Evolutionary conservation across 2,329 filamentous ascomycete genomes (phyloP).

Genomic region (Aureobasidium sp.): DNA sequence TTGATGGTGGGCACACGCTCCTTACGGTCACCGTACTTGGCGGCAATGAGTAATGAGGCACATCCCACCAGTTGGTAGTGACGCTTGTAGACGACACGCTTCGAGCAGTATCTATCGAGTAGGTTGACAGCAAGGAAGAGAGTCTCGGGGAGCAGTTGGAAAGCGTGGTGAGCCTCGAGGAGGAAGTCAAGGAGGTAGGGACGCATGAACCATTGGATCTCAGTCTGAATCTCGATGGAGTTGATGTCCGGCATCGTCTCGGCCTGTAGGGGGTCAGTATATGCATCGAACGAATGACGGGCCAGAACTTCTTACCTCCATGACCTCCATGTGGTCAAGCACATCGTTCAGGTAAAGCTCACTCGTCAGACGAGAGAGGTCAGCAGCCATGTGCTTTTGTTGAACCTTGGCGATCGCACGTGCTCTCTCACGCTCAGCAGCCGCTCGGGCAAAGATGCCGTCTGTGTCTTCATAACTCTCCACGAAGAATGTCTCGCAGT

Average conservation of each 20-base stretch:
- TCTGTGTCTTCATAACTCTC: constrained; percentile 53
- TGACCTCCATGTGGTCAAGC: constrained; percentile 85
- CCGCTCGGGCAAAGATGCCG: constrained; percentile 46
- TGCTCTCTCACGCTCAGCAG: constrained; percentile 66
- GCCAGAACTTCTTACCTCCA: constrained; percentile 60
- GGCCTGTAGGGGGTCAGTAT: constrained; percentile 39
- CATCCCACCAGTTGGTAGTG: constrained; percentile 98
- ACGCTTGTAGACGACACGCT: constrained; percentile 95
- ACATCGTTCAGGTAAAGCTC: constrained; percentile 94
- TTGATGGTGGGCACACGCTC: constrained; percentile 95
- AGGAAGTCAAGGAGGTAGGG: constrained; percentile 97
- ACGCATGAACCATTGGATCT: constrained; percentile 99
- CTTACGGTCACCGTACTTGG: constrained; percentile 98
- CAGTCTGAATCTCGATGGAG: constrained; percentile 96
- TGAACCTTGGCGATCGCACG: constrained; percentile 72
- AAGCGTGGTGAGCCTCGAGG: constrained; percentile 92
- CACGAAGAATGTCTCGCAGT: constrained; percentile 63
- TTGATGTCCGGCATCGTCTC: constrained; percentile 93
- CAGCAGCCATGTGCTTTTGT: constrained; percentile 81
- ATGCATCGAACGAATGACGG: not conserved
- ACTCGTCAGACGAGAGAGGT: constrained; percentile 75
- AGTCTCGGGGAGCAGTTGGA: constrained; percentile 87
- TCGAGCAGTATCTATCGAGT: constrained; percentile 94
- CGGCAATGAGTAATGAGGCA: constrained; percentile 88
- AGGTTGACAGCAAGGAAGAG: constrained; percentile 95